Percentiles rank a stretch among this genome's conserved stretches.
phyloP scores from a whole-genome alignment of 257 asterid species.

The Solanum infundibuliforme region DNA sequence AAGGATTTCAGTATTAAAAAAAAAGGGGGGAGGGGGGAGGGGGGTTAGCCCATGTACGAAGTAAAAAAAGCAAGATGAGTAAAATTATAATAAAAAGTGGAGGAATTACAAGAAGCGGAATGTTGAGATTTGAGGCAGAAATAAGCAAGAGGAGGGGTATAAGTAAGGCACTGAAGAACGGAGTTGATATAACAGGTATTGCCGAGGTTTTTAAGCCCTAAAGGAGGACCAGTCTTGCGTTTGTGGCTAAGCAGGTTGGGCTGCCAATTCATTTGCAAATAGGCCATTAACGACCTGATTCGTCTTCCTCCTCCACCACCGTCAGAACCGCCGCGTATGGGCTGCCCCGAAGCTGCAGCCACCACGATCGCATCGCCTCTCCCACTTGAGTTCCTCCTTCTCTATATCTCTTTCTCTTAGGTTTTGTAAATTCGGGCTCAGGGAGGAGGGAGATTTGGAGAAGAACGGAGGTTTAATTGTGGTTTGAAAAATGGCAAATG shows the following conservation, averaged over 20 bases:
- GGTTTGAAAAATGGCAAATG: neutral
- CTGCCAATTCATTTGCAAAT: slow-evolving; percentile 99
- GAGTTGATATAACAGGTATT: slow-evolving; percentile 94
- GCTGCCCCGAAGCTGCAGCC: slow-evolving; percentile 5
- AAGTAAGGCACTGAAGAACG: slow-evolving; percentile 97
- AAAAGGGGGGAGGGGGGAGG: neutral
- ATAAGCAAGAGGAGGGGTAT: slow-evolving; percentile 90
- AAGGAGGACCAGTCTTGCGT: slow-evolving; percentile 79
- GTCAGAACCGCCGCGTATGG: slow-evolving; percentile 17
- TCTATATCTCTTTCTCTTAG: neutral
- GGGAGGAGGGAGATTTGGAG: neutral
- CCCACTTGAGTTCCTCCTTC: neutral
- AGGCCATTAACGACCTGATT: slow-evolving; percentile 58
- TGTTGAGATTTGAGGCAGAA: slow-evolving; percentile 82
- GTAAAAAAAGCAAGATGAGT: neutral
- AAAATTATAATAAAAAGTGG: neutral
- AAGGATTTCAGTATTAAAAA: too few relatives aligned
- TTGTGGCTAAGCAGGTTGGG: slow-evolving; percentile 59
- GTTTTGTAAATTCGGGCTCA: neutral
- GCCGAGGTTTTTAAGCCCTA: slow-evolving; percentile 95
- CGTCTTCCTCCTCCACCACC: slow-evolving; percentile 30
- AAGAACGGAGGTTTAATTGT: slow-evolving; percentile 4
- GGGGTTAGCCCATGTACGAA: neutral
- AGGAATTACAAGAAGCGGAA: slow-evolving; percentile 59
- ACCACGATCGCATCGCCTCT: slow-evolving; percentile 21